Evolutionary conservation across 164 flowering plant genomes (phyloP).

Genomic region (Tinospora cordifolia): DNA sequence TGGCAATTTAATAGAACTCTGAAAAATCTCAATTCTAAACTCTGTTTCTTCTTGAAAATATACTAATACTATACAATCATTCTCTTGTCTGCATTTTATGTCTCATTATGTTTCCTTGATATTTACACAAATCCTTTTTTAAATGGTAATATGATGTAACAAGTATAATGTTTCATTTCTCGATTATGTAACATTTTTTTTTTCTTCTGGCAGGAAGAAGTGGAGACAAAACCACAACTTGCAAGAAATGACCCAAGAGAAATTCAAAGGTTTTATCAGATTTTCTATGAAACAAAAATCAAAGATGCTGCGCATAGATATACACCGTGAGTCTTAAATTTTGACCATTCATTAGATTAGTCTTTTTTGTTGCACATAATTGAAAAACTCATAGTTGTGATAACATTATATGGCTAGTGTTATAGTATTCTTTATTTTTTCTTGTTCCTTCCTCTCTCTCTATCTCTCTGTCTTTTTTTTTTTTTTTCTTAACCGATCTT

Average conservation of each 20-base stretch:
- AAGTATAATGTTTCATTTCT: background rate
- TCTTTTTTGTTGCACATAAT: constrained; percentile 1
- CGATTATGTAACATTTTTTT: constrained; percentile 5
- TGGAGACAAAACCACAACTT: constrained; percentile 40
- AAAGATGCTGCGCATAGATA: constrained; percentile 51
- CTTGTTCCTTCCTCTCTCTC: background rate
- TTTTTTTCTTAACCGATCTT: background rate
- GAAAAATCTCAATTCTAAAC: too few relatives aligned
- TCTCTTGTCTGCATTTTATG: too few relatives aligned
- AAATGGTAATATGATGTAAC: too few relatives aligned
- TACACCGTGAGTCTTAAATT: constrained; percentile 66
- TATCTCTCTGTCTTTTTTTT: background rate
- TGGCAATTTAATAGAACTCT: too few relatives aligned
- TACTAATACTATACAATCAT: too few relatives aligned
- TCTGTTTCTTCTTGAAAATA: too few relatives aligned
- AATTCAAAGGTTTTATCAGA: constrained; percentile 60
- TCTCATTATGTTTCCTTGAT: too few relatives aligned
- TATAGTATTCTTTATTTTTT: background rate
- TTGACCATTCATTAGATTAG: constrained; percentile 6
- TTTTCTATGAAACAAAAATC: constrained; percentile 57
- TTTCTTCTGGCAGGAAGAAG: constrained; percentile 61
- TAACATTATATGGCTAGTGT: background rate
- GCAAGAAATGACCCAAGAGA: constrained; percentile 65
- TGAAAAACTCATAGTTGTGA: background rate
- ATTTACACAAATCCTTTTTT: too few relatives aligned